Evolutionary conservation across 2,329 filamentous ascomycete genomes (phyloP).

Genomic region (Amphichorda felina): DNA sequence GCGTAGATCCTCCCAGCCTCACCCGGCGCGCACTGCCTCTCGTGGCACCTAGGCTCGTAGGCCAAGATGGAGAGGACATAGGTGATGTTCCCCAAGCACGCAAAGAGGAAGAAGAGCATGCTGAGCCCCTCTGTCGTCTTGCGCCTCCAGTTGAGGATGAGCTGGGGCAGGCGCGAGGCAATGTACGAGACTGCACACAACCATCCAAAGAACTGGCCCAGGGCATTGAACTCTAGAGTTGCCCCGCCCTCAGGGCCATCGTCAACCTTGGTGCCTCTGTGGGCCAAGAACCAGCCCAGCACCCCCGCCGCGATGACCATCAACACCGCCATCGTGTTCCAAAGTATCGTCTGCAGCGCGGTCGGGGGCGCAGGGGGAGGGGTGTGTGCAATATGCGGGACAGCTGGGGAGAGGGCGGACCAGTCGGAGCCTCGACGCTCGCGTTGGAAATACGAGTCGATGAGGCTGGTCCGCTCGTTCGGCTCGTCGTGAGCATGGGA

Average conservation of each 20-base stretch:
- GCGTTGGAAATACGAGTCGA: slow-evolving; percentile 27
- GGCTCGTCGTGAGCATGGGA: slow-evolving; percentile 21
- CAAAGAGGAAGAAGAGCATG: slow-evolving; percentile 92
- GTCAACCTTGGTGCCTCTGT: slow-evolving; percentile 24
- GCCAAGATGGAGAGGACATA: slow-evolving; percentile 89
- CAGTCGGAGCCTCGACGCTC: slow-evolving; percentile 42
- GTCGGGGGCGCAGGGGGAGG: slow-evolving; percentile 37
- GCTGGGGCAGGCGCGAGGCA: slow-evolving; percentile 77
- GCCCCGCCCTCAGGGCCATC: slow-evolving; percentile 23
- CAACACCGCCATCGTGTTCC: slow-evolving; percentile 65
- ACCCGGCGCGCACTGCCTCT: slow-evolving; percentile 43
- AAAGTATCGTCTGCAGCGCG: slow-evolving; percentile 45
- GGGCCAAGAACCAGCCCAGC: slow-evolving; percentile 68
- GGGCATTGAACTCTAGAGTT: slow-evolving; percentile 54
- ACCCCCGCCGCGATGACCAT: slow-evolving; percentile 79
- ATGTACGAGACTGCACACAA: slow-evolving; percentile 85
- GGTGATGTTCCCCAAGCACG: slow-evolving; percentile 87
- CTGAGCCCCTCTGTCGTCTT: slow-evolving; percentile 91
- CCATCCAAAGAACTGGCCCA: slow-evolving; percentile 88
- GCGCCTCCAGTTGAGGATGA: slow-evolving; percentile 82
- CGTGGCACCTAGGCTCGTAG: slow-evolving; percentile 62
- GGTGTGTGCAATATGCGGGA: slow-evolving; percentile 53
- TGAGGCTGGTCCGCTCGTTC: slow-evolving; percentile 40
- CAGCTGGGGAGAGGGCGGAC: slow-evolving; percentile 65
- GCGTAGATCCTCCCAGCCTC: slow-evolving; percentile 60